Evolutionary conservation across 169 alveolate species (phyloP).

Genomic region (Plasmodium falciparum): DNA sequence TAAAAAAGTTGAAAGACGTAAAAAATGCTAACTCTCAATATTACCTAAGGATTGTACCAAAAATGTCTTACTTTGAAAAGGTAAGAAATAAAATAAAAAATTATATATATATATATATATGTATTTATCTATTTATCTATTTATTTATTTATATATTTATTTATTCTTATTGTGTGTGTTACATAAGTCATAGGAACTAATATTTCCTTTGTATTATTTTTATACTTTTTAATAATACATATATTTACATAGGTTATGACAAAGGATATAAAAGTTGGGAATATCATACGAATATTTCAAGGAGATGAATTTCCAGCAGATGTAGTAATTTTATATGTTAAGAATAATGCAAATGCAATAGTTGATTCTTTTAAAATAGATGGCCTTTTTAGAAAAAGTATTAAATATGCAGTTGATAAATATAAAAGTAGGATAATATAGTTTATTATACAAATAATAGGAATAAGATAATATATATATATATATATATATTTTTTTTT

Average conservation of each 20-base stretch:
- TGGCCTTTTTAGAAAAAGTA: constrained; percentile 55
- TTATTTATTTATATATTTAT: too few species aligned
- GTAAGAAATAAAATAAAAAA: constrained; percentile 15
- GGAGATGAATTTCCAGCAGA: constrained; percentile 77
- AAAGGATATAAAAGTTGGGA: constrained; percentile 74
- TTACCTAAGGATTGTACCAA: constrained; percentile 73
- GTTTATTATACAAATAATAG: too few species aligned
- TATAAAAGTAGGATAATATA: constrained; percentile 49
- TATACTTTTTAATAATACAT: neutral
- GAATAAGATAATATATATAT: neutral
- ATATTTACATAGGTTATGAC: constrained; percentile 60
- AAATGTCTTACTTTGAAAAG: constrained; percentile 69
- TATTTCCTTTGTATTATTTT: too few species aligned
- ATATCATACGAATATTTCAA: constrained; percentile 58
- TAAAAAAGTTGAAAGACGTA: constrained; percentile 54
- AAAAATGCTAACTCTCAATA: constrained; percentile 75
- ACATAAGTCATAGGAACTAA: too few species aligned
- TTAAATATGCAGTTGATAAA: constrained; percentile 68
- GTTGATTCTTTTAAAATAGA: constrained; percentile 71
- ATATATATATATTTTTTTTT: neutral
- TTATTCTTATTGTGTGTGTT: too few species aligned
- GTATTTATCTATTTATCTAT: too few species aligned
- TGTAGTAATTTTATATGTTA: constrained; percentile 65
- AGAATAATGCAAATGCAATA: constrained; percentile 64
- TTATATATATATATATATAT: too few species aligned